Conservation (phyloP, 2,329 filamentous ascomycete genomes). For the Pestalotiopsis sp. region DNA sequence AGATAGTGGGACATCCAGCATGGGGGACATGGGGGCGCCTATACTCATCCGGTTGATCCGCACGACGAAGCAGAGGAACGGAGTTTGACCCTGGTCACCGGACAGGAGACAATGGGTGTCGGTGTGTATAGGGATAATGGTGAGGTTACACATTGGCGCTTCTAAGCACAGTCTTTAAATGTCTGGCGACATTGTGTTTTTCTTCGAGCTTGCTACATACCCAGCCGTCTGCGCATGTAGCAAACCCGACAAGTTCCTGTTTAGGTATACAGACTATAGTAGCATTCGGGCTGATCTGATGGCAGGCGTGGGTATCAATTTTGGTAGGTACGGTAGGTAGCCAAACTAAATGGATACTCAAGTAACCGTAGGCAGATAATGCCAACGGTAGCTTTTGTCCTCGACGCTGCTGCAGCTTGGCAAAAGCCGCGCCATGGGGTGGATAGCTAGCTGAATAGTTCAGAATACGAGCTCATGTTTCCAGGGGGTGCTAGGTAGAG, state of each 20-base stretch:
- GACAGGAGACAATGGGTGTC: neutral
- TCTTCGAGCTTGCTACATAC: too few relatives aligned
- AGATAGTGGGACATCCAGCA: neutral
- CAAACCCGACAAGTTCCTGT: too few relatives aligned
- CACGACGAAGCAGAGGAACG: neutral
- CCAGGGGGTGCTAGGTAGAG: neutral
- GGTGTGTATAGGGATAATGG: neutral
- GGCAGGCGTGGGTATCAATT: too few relatives aligned
- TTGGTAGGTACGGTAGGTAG: too few relatives aligned
- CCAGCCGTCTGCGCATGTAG: too few relatives aligned
- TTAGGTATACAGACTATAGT: too few relatives aligned
- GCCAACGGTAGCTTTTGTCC: too few relatives aligned
- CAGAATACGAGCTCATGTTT: neutral
- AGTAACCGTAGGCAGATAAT: too few relatives aligned
- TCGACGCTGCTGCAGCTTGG: neutral
- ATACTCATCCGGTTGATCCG: neutral
- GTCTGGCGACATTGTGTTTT: too few relatives aligned
- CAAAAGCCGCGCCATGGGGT: neutral
- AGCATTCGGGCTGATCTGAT: too few relatives aligned
- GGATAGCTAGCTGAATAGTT: neutral
- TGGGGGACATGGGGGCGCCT: neutral
- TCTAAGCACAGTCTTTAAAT: neutral
- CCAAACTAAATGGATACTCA: too few relatives aligned
- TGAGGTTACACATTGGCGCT: neutral
- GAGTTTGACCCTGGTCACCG: neutral